phyloP scores from a whole-genome alignment of 225 moss, liverwort and hornwort species.

The Bryum argenteum region DNA sequence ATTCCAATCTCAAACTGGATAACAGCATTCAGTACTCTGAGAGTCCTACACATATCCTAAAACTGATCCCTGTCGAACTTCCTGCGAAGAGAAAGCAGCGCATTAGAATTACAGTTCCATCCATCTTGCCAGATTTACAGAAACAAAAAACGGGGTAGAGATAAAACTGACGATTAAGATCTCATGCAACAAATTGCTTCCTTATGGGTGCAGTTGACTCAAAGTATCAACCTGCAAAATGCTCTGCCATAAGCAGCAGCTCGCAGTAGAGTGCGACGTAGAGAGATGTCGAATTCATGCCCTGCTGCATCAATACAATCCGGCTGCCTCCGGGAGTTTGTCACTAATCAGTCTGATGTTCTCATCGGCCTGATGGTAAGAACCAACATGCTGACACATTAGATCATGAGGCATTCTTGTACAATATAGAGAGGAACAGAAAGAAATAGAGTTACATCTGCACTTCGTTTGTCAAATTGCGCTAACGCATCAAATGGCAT shows the following conservation, averaged over 20 bases:
- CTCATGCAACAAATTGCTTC: not conserved
- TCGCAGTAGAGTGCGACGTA: constrained; percentile 85
- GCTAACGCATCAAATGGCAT: constrained; percentile 98
- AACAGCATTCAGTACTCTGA: constrained; percentile 92
- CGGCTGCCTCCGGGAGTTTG: constrained; percentile 81
- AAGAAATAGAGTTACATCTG: constrained; percentile 59
- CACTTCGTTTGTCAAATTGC: constrained; percentile 92
- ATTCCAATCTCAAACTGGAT: constrained; percentile 91
- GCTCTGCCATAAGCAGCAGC: constrained; percentile 96
- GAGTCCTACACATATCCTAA: constrained; percentile 90
- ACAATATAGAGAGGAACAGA: constrained; percentile 9
- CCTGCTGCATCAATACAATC: constrained; percentile 98
- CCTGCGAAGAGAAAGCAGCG: constrained; percentile 46
- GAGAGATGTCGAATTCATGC: constrained; percentile 86
- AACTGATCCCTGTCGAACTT: constrained; percentile 89
- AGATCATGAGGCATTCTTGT: constrained; percentile 11
- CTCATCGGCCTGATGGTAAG: constrained; percentile 78
- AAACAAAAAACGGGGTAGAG: not conserved
- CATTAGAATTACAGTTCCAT: constrained; percentile 14
- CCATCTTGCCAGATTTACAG: constrained; percentile 3
- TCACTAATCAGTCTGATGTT: constrained; percentile 88
- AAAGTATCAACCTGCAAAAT: constrained; percentile 50
- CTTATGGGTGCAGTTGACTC: not conserved
- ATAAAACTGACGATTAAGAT: not conserved
- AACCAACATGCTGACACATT: constrained; percentile 19